Percentiles rank a stretch among this genome's conserved stretches.
Evolutionary conservation across 2,329 filamentous ascomycete species (phyloP).

Genomic region (Sclerotinia subarctica): DNA sequence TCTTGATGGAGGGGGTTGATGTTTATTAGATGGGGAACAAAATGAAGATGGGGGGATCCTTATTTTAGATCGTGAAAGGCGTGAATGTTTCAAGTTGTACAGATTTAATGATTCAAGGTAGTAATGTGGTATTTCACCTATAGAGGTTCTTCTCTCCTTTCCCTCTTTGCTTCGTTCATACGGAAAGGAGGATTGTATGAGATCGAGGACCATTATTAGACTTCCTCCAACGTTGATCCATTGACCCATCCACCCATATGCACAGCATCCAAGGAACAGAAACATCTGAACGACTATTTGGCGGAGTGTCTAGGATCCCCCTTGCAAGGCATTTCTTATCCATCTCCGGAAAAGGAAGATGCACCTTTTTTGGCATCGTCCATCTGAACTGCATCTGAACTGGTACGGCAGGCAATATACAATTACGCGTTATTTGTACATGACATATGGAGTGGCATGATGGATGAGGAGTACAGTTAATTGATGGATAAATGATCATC

Average conservation of each 20-base stretch:
- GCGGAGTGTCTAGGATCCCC: background rate
- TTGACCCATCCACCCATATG: too few relatives aligned
- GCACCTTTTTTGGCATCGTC: too few relatives aligned
- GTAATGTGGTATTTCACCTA: background rate
- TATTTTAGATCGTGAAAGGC: background rate
- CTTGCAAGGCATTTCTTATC: background rate
- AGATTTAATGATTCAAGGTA: background rate
- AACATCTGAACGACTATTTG: background rate
- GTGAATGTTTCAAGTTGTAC: too few relatives aligned
- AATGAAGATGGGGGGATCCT: constrained; percentile 10
- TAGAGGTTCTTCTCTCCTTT: background rate
- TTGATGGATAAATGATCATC: background rate
- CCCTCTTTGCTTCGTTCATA: too few relatives aligned
- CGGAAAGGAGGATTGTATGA: background rate
- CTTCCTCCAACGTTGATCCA: too few relatives aligned
- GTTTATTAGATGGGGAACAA: background rate
- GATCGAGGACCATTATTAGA: too few relatives aligned
- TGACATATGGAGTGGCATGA: background rate
- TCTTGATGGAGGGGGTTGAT: background rate
- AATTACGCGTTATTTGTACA: background rate
- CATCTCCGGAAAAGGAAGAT: too few relatives aligned
- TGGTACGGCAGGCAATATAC: background rate
- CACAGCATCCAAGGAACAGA: too few relatives aligned
- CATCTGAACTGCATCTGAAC: too few relatives aligned
- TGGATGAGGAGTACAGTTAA: background rate